Conservation (phyloP, 2,329 filamentous ascomycete species). For the Cladosporium sp. region DNA sequence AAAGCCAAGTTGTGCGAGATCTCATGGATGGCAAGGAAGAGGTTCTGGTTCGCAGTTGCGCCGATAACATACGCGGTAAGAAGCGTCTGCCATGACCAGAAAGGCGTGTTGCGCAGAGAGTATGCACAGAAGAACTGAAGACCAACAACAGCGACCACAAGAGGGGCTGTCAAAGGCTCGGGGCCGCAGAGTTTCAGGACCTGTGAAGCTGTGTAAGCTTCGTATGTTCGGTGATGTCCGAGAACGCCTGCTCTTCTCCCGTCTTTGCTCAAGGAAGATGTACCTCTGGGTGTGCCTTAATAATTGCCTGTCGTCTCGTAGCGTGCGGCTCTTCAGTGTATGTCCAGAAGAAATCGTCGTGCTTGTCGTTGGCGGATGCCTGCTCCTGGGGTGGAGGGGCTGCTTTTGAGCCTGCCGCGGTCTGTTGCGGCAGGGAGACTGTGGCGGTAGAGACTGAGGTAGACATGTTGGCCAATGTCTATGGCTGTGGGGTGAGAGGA, state of each 20-base stretch:
- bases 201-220: conserved; percentile 42
- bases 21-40: conserved; percentile 97
- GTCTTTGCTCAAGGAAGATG: conserved; percentile 9
- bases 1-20: conserved; percentile 98
- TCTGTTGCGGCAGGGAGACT: conserved; percentile 10
- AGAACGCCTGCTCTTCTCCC: not conserved
- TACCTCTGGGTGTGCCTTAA: conserved; percentile 96
- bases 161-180: conserved; percentile 91
- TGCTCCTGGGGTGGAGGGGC: not conserved
- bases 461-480: conserved; percentile 17
- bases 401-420: not conserved
- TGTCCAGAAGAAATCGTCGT: conserved; percentile 87
- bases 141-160: conserved; percentile 76
- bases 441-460: conserved; percentile 26
- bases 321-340: conserved; percentile 98
- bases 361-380: conserved; percentile 18
- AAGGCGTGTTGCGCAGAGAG: conserved; percentile 68
- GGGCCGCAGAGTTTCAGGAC: conserved; percentile 96
- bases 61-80: conserved; percentile 85
- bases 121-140: conserved; percentile 77
- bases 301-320: conserved; percentile 85
- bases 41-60: conserved; percentile 94
- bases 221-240: not conserved
- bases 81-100: conserved; percentile 82
- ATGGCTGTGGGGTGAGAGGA: not conserved